Percentiles rank a stretch among this genome's conserved stretches.
These are phyloP conservation scores for Cyberlindnera mississippiensis DNA, from an alignment of 805 yeast species.

Conservation along the genomic window DNA sequence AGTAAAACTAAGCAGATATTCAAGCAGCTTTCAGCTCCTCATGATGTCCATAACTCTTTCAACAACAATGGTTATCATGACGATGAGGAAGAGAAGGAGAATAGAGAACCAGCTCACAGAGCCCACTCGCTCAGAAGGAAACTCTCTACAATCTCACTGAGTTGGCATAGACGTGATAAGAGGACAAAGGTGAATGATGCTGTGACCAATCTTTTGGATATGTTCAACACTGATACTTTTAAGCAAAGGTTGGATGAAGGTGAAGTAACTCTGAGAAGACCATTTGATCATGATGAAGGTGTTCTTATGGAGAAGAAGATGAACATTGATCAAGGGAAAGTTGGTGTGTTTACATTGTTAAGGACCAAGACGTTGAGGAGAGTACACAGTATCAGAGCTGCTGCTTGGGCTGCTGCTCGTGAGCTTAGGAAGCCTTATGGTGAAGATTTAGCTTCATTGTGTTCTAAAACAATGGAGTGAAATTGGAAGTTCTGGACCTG, in stretches of 20 bases:
- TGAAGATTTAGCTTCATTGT: too few relatives aligned
- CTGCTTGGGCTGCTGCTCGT: conserved; percentile 5
- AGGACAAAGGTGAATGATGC: neutral
- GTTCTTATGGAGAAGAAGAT: conserved; percentile 1
- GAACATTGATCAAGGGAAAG: neutral
- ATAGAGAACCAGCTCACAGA: neutral
- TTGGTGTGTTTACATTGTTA: conserved; percentile 1
- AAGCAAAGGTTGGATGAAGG: conserved; percentile 12
- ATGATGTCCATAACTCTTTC: neutral
- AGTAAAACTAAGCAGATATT: conserved; percentile 14
- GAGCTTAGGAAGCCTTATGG: too few relatives aligned
- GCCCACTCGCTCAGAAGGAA: conserved; percentile 1
- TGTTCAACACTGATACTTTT: conserved; percentile 15
- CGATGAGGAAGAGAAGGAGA: conserved; percentile 6
- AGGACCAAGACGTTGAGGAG: conserved; percentile 10
- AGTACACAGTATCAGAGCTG: conserved; percentile 10
- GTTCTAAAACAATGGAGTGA: too few relatives aligned
- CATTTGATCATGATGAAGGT: neutral
- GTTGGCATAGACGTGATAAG: conserved; percentile 2
- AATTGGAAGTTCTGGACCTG: too few relatives aligned
- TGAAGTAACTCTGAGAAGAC: conserved; percentile 1
- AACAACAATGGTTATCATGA: neutral
- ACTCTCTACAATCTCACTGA: conserved; percentile 2
- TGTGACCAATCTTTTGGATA: conserved; percentile 1
- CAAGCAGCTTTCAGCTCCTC: conserved; percentile 7